Base-by-base conservation (phyloP, 768 basidiomycete species). In the Podaxis carcinomalis region DNA sequence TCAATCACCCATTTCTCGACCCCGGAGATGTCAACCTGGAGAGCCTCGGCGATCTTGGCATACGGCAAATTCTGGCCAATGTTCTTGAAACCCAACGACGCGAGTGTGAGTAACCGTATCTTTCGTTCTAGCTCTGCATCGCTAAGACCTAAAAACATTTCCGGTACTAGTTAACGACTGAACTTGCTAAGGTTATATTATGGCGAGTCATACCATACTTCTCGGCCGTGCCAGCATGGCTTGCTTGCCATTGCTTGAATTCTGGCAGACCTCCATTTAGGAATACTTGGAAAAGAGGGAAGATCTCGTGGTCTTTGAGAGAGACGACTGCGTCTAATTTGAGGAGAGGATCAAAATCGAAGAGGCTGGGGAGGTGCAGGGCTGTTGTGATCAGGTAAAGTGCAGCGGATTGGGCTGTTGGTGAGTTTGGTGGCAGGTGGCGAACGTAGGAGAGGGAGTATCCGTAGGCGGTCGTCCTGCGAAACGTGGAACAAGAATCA, bases 1-100 rank as follows among this genome's bases (percentile, higher is more conserved):
- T 94, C 91, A 63, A 95, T 94, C 42, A 87, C 85, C 91, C 92
- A 94, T 67, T 83, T 86, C 71, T 95, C 93, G 28, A 95, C 91
- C 62, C 90, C 78, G 25, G 81, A 75, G 21, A 72, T 62, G 25
- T 85, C 80, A 6, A 92, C 84, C 64, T 90, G 83, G 47, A 95
- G 74, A 11, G 83, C 78, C 28, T 84, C 77, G 1, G 88, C 87
- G 39, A 95, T 84, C 66, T 80, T 82, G 9, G 83, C 70, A 71
- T 95, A 95, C 0, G 87, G 74, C 13, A 95, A 77, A 66, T 87
- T 85, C 50, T 83, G 83, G 7, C 91, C 90, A 36, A 92, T 80
- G 68, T 91, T 82, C 65, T 88, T 78, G 69, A 89, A 88, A n/a
- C 85, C 89, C 35, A 94, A 80, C 0, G 89, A 85, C 13, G 91